phyloP scores from a whole-genome alignment of 352 stramenopile genomes.

The Globisporangium barbulae region DNA sequence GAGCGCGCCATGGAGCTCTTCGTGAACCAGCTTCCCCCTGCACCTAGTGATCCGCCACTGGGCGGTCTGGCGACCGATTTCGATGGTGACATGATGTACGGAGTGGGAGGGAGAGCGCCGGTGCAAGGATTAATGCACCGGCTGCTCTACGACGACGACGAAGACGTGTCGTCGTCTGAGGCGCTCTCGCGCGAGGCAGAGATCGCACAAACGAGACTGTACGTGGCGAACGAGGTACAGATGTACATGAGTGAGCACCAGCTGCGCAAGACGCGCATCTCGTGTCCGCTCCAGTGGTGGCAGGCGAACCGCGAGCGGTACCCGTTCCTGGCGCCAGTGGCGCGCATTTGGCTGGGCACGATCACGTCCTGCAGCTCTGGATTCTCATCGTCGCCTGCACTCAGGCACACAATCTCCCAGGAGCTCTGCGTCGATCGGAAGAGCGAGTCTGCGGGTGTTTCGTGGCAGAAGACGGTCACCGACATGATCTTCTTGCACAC shows the following conservation, averaged over 20 bases:
- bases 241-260: constrained; percentile 44
- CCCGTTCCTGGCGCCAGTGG: constrained; percentile 35
- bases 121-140: constrained; percentile 47
- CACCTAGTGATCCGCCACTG: constrained; percentile 17
- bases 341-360: constrained; percentile 36
- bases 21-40: constrained; percentile 22
- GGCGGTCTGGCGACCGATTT: constrained; percentile 21
- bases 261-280: constrained; percentile 36
- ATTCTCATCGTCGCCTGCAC: background rate
- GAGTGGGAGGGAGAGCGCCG: constrained; percentile 9
- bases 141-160: constrained; percentile 48
- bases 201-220: constrained; percentile 34
- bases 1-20: constrained; percentile 25
- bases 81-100: constrained; percentile 34
- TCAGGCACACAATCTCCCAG: constrained; percentile 2
- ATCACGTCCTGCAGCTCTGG: constrained; percentile 12
- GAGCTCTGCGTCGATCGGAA: constrained; percentile 16
- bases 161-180: constrained; percentile 30
- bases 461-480: constrained; percentile 5
- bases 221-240: constrained; percentile 32
- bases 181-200: constrained; percentile 32
- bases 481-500: constrained; percentile 26
- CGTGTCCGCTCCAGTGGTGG: constrained; percentile 48
- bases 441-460: background rate
- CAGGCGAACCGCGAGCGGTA: constrained; percentile 35